phyloP scores from a whole-genome alignment of 2,329 filamentous ascomycete genomes.

The Pyrenochaeta sp. region DNA sequence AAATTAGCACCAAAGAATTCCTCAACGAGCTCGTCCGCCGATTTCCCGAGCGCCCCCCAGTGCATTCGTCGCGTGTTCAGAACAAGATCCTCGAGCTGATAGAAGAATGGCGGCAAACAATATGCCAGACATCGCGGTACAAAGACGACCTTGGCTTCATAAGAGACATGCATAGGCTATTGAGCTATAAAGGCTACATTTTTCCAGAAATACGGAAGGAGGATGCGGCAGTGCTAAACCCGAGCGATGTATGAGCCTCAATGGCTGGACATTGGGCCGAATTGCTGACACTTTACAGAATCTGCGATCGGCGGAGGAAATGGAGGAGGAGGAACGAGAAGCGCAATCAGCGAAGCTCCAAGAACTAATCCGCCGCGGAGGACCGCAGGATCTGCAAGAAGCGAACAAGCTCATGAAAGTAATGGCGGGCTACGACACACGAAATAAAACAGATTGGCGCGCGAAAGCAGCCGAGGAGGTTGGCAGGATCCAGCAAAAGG shows the following conservation, averaged over 20 bases:
- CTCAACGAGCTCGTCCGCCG: slow-evolving; percentile 96
- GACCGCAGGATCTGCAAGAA: slow-evolving; percentile 93
- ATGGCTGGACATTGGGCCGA: not conserved
- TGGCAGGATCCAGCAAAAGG: slow-evolving; percentile 93
- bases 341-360: slow-evolving; percentile 98
- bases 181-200: slow-evolving; percentile 96
- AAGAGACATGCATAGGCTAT: slow-evolving; percentile 92
- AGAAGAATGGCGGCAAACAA: slow-evolving; percentile 97
- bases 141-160: slow-evolving; percentile 97
- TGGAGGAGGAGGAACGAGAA: slow-evolving; percentile 95
- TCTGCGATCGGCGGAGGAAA: slow-evolving; percentile 94
- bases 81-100: slow-evolving; percentile 93
- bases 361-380: slow-evolving; percentile 90
- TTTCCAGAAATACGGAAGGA: slow-evolving; percentile 93
- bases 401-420: slow-evolving; percentile 98
- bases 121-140: slow-evolving; percentile 97
- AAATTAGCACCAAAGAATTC: slow-evolving; percentile 98
- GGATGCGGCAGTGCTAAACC: slow-evolving; percentile 95
- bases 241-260: slow-evolving; percentile 81
- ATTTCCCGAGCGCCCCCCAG: slow-evolving; percentile 91
- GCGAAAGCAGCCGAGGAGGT: slow-evolving; percentile 98
- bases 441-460: slow-evolving; percentile 95
- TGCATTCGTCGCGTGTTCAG: slow-evolving; percentile 87
- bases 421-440: slow-evolving; percentile 96
- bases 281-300: slow-evolving; percentile 66